Percentiles rank a stretch among this genome's conserved stretches.
These are phyloP conservation scores for Phytophthora hybrid DNA, from an alignment of 352 stramenopile species.

Conservation along the genomic window DNA sequence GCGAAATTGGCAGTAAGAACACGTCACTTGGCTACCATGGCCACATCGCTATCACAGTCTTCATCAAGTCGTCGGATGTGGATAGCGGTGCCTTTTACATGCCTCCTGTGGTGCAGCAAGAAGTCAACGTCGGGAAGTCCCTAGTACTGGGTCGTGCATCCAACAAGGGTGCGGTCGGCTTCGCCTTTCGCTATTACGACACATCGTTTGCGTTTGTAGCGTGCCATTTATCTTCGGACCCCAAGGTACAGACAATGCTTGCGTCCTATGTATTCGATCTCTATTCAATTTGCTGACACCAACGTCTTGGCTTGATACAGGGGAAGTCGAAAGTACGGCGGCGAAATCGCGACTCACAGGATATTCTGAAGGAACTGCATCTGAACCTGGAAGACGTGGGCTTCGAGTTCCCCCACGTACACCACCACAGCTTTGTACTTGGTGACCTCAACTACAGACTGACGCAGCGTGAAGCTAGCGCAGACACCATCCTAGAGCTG, in stretches of 20 bases:
- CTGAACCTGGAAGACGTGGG: conserved; percentile 83
- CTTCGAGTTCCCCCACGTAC: conserved; percentile 87
- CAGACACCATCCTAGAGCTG: conserved; percentile 70
- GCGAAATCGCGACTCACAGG: conserved; percentile 76
- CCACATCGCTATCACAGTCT: conserved; percentile 90
- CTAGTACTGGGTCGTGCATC: conserved; percentile 80
- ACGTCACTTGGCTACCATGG: conserved; percentile 88
- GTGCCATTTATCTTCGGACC: conserved; percentile 90
- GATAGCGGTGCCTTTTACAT: conserved; percentile 84
- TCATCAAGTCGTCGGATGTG: conserved; percentile 73
- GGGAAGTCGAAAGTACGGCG: conserved; percentile 79
- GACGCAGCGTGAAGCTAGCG: conserved; percentile 56
- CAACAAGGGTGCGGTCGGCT: conserved; percentile 92
- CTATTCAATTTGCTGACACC: not conserved
- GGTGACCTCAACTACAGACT: conserved; percentile 93
- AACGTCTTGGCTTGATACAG: conserved; percentile 21
- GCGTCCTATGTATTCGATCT: not conserved
- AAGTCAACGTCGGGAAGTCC: conserved; percentile 82
- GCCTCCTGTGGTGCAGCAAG: conserved; percentile 71
- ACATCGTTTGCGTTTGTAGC: conserved; percentile 89
- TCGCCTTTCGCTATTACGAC: conserved; percentile 90
- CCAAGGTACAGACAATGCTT: conserved; percentile 50
- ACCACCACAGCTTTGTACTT: conserved; percentile 91
- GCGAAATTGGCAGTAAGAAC: conserved; percentile 84
- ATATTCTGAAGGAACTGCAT: conserved; percentile 82